Percentiles rank a stretch among this genome's conserved stretches.
These are phyloP conservation scores for Phanerochaete sordida DNA, from an alignment of 768 basidiomycete species.

Conservation along the genomic window DNA sequence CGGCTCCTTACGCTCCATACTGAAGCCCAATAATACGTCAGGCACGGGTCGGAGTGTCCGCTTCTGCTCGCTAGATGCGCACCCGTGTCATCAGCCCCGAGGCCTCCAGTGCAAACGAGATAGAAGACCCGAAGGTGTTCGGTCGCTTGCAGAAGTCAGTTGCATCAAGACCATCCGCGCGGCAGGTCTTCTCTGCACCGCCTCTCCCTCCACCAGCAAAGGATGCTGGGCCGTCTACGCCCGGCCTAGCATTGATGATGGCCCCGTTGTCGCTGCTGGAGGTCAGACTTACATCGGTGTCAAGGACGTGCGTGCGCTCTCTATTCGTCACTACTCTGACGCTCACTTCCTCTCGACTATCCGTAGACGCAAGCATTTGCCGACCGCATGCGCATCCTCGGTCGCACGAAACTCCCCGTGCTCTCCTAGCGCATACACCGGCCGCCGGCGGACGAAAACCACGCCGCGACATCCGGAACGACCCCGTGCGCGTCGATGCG, in stretches of 20 bases:
- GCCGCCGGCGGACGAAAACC: constrained; percentile 28
- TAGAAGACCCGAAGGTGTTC: constrained; percentile 21
- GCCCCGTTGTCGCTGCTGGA: constrained; percentile 40
- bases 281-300: constrained; percentile 49
- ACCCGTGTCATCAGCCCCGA: constrained; percentile 66
- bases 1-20: constrained; percentile 62
- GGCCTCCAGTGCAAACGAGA: constrained; percentile 41
- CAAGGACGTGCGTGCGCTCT: constrained; percentile 53
- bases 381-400: constrained; percentile 45
- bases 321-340: constrained; percentile 13
- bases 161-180: constrained; percentile 38
- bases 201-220: neutral
- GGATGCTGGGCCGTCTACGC: constrained; percentile 14
- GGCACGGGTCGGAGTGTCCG: constrained; percentile 78
- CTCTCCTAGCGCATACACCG: constrained; percentile 53
- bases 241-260: constrained; percentile 27
- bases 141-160: constrained; percentile 26
- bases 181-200: constrained; percentile 47
- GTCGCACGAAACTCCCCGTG: constrained; percentile 43
- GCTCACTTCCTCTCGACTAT: neutral
- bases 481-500: neutral
- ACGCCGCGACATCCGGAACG: neutral
- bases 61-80: constrained; percentile 70
- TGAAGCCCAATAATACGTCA: constrained; percentile 67
- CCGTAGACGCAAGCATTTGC: constrained; percentile 58